phyloP scores from a whole-genome alignment of 2,329 filamentous ascomycete genomes.

The Alternaria postmessia region DNA sequence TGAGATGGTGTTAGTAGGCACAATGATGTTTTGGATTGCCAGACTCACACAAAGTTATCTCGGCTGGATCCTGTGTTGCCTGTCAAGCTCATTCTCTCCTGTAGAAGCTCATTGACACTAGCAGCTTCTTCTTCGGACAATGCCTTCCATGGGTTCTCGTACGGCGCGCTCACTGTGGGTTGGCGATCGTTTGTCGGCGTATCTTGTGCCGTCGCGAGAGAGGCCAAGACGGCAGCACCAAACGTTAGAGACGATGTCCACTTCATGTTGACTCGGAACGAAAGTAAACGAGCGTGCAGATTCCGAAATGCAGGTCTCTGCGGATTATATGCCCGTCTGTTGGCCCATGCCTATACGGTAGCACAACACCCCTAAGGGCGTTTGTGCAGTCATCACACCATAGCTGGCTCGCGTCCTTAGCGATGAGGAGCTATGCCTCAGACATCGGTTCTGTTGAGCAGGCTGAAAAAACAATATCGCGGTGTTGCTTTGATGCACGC shows the following conservation, averaged over 20 bases:
- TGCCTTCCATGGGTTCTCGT: conserved; percentile 21
- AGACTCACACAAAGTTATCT: conserved; percentile 25
- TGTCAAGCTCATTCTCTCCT: conserved; percentile 15
- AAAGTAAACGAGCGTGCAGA: background rate
- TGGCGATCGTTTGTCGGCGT: conserved; percentile 8
- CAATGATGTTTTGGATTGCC: background rate
- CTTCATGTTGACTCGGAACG: conserved; percentile 2
- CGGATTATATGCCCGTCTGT: conserved; percentile 7
- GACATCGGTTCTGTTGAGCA: background rate
- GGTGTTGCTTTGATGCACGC: conserved; percentile 2
- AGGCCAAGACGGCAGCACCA: conserved; percentile 10
- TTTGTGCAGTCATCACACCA: background rate
- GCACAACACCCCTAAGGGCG: background rate
- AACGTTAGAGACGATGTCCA: conserved; percentile 6
- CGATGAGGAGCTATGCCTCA: background rate
- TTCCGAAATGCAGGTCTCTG: background rate
- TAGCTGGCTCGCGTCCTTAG: background rate
- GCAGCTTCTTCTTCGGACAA: conserved; percentile 21
- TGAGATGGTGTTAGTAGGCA: conserved; percentile 5
- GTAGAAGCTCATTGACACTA: conserved; percentile 18
- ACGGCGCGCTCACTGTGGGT: conserved; percentile 16
- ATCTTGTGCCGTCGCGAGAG: conserved; percentile 11
- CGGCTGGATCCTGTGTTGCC: conserved; percentile 18
- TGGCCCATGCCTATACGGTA: background rate
- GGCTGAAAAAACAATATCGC: background rate